Conservation (phyloP, 2,329 filamentous ascomycete species). For the Trichoderma sp. region DNA sequence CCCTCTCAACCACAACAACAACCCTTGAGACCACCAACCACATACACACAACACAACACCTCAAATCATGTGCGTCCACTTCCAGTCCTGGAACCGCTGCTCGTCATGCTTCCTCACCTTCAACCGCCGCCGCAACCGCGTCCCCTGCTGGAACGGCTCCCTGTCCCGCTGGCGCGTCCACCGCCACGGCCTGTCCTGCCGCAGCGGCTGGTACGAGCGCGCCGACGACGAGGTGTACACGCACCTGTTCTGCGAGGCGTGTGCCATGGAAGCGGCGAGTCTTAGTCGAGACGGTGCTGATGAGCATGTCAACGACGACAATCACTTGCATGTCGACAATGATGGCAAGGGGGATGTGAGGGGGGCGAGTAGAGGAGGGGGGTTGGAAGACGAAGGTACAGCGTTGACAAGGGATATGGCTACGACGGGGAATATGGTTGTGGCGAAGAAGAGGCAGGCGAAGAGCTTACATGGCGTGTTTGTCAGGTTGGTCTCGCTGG, state of each 20-base stretch:
- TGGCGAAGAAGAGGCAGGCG: background rate
- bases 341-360: background rate
- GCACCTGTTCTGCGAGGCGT: constrained; percentile 15
- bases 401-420: background rate
- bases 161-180: constrained; percentile 25
- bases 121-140: constrained; percentile 29
- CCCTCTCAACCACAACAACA: background rate
- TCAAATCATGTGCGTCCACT: constrained; percentile 30
- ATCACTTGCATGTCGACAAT: background rate
- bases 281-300: no score
- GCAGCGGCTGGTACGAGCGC: constrained; percentile 27
- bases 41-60: background rate
- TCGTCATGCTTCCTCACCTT: constrained; percentile 29
- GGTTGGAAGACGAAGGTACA: background rate
- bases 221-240: constrained; percentile 27
- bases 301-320: no score
- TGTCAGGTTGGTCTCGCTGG: background rate
- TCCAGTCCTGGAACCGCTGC: constrained; percentile 30
- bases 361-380: background rate
- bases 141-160: constrained; percentile 33
- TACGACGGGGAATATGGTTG: background rate
- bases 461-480: background rate
- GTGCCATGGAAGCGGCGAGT: constrained; percentile 1
- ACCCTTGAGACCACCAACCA: background rate
- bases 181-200: constrained; percentile 30